Base-by-base conservation (phyloP, 768 basidiomycete genomes). In the Panaeolus papilionaceus region DNA sequence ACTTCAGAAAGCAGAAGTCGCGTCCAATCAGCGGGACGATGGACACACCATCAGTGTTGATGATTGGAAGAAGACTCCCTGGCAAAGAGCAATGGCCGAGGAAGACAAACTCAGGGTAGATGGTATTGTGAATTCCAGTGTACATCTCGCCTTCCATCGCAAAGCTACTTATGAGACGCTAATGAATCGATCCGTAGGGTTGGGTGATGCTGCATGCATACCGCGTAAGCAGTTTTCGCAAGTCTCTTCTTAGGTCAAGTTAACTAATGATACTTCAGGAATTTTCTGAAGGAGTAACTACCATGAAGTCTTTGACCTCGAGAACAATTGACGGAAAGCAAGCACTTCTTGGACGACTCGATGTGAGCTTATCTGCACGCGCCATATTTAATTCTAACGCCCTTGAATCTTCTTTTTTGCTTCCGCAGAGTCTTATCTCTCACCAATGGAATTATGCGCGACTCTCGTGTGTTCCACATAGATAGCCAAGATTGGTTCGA, bases 391-490 rank as follows among this genome's bases (percentile, higher is more conserved):
- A 20, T 38, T 20, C 23, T 14, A 44, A 54, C 49, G 33, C 23
- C 23, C 23, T 23, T 23, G 23, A 23, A 23, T 23, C 23, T 33
- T 11, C 68, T 16, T 61, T 11, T 44, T 44, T 61, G 44, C 11
- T 42, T 61, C 40, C 18, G 11, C 66, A 83, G 82, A 77, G 71
- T 6, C 64, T 82, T 16, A 62, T 11, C 67, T 65, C 68, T 84
- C 62, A 74, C 77, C n/a, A 79, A 82, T 62, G 82, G 75, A 2
- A 71, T 84, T 18, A 73, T 84, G 61, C 73, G 78, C 16, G 83
- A 85, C 61, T 68, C 71, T 10, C 79, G 82, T 10, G 78, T 78
- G 0, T 83, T 83, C 63, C 79, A 82, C 54, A 71, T 81, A 12
- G 71, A 78, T 18, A 67, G 67, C 66, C 16, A 69, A 3, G 74